Base-by-base conservation (phyloP, 129 eudicot species). In the Calendula officinalis region DNA sequence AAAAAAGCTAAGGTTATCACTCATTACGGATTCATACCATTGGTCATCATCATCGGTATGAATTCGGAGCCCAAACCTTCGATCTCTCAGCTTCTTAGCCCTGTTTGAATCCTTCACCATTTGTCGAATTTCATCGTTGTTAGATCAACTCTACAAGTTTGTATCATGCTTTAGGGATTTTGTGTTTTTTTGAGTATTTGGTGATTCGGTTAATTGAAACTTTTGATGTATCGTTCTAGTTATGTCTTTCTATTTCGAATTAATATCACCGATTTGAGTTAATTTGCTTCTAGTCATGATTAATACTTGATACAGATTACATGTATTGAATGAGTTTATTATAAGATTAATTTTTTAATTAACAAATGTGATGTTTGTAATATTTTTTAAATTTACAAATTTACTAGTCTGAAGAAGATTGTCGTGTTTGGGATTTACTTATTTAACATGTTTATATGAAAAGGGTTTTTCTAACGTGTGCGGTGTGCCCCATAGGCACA, bases 11-110 rank as follows among this genome's bases (percentile, higher is more conserved):
- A 91, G 44, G 95, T 91, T 53, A 57, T 78, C 60, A 81, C 81
- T 12, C 95, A 91, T 75, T 91, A 82, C 39, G 97, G 95, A 1
- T 91, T 86, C 74, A 86, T 91, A 9, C 95, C 97, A 0, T 43
- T 91, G 56, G 61, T 91, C 56, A 90, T 90, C 77, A 58, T 86
- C 69, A 69, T 90, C 72, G 97, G 95, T 54, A 86, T 90, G 97
- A 86, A 82, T 58, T 75, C 97, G 17, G 95, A 90, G 1, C 97
- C 97, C 44, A 86, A 84, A 65, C 97, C 95, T 1, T 74, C 95
- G 1, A 51, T 84, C 30, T 80, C 78, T 9, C 92, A 86, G 79
- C 97, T 90, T 46, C 84, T 90, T 39, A 71, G 81, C 62, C 97
- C 95, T 14, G 79, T 90, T 60, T 78, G 44, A 71, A 34, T 56